These are phyloP conservation scores for Ceriops tagal DNA, from an alignment of 345 rosid species.

Conservation along the genomic window DNA sequence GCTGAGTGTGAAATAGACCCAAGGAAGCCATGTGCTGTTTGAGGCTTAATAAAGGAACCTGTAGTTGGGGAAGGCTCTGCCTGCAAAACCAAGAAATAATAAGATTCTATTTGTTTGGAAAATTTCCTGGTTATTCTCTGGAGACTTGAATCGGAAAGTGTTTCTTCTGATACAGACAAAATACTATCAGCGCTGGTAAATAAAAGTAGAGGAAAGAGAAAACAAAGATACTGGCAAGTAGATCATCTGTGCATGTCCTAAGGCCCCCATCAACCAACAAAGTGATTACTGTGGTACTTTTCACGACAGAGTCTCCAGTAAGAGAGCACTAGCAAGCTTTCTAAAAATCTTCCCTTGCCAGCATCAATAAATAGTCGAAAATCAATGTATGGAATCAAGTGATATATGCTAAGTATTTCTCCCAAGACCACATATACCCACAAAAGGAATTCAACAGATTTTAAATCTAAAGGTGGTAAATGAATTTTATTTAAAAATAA, in stretches of 20 bases:
- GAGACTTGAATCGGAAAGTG: neutral
- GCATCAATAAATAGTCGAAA: slow-evolving; percentile 16
- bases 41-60: slow-evolving; percentile 76
- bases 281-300: neutral
- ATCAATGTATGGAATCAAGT: slow-evolving; percentile 17
- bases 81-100: slow-evolving; percentile 44
- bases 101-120: slow-evolving; percentile 1
- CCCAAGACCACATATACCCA: neutral
- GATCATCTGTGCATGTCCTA: slow-evolving; percentile 5
- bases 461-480: neutral
- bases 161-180: neutral
- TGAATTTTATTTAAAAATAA: neutral
- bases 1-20: slow-evolving; percentile 39
- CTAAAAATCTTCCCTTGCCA: slow-evolving; percentile 6
- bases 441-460: neutral
- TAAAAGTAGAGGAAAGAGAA: slow-evolving; percentile 11
- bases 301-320: slow-evolving; percentile 6
- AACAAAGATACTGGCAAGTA: slow-evolving; percentile 17
- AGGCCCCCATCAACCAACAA: slow-evolving; percentile 10
- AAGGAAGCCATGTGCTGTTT: slow-evolving; percentile 32
- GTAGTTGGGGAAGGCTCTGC: slow-evolving; percentile 96
- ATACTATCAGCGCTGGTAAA: slow-evolving; percentile 5
- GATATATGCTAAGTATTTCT: slow-evolving; percentile 17
- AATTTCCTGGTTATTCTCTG: neutral
- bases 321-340: slow-evolving; percentile 10